Percentiles rank a stretch among this genome's conserved stretches.
phyloP scores from a whole-genome alignment of 2,329 filamentous ascomycete genomes.

The Phyllosticta paracitricarpa region DNA sequence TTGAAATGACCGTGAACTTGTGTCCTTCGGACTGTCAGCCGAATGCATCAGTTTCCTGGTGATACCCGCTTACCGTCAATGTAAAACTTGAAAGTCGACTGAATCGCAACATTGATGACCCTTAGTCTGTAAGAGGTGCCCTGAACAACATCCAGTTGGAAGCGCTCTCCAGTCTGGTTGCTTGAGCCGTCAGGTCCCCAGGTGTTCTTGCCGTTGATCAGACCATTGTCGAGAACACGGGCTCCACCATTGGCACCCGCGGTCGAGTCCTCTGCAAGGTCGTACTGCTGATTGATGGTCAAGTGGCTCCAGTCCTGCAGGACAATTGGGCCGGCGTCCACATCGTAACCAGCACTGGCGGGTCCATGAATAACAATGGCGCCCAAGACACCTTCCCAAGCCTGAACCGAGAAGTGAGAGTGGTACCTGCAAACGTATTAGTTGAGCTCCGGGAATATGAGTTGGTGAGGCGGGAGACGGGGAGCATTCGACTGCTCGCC shows the following conservation, averaged over 20 bases:
- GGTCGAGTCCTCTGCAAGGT: constrained; percentile 13
- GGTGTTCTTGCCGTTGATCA: constrained; percentile 48
- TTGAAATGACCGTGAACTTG: constrained; percentile 33
- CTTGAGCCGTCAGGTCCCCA: constrained; percentile 31
- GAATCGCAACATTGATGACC: constrained; percentile 44
- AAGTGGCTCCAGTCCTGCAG: constrained; percentile 31
- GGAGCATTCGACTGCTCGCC: too few relatives aligned
- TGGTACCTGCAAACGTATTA: constrained; percentile 14
- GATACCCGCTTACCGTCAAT: constrained; percentile 23
- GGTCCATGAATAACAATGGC: constrained; percentile 31
- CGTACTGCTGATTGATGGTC: constrained; percentile 19
- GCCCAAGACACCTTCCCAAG: constrained; percentile 29
- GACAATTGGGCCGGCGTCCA: constrained; percentile 28
- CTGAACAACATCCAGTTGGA: constrained; percentile 27
- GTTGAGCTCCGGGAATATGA: constrained; percentile 7
- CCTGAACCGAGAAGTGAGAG: constrained; percentile 21
- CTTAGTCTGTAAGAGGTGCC: constrained; percentile 48
- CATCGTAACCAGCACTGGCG: constrained; percentile 28
- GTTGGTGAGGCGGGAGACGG: neutral
- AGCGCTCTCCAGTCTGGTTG: constrained; percentile 19
- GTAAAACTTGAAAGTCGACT: constrained; percentile 33
- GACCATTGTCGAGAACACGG: constrained; percentile 35
- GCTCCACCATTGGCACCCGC: constrained; percentile 24
- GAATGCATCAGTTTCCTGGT: neutral
- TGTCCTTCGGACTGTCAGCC: constrained; percentile 23